These are phyloP conservation scores for Achaetomium macrosporum DNA, from an alignment of 2,329 filamentous ascomycete genomes.

Conservation along the genomic window DNA sequence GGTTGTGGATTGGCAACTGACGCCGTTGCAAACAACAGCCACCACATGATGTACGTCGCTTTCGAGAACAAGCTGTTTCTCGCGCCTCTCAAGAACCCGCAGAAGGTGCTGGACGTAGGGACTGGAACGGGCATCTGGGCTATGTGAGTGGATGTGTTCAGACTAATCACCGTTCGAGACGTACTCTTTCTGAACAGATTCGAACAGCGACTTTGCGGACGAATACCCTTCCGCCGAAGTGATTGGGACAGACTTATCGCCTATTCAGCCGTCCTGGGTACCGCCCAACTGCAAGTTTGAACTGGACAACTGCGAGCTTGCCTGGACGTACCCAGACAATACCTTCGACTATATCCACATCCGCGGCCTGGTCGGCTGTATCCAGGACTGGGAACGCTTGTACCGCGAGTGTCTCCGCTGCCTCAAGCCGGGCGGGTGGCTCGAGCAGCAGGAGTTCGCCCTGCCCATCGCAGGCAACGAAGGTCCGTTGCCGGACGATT, in stretches of 20 bases:
- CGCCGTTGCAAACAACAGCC: background rate
- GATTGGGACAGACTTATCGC: background rate
- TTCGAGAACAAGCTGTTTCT: conserved; percentile 2
- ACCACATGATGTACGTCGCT: conserved; percentile 6
- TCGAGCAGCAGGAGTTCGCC: conserved; percentile 1
- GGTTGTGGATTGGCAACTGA: background rate
- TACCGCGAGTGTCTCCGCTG: background rate
- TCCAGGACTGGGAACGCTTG: background rate
- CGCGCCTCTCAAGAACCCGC: conserved; percentile 3
- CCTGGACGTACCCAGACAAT: background rate
- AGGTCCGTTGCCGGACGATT: background rate
- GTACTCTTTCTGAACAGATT: background rate
- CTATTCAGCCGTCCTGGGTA: background rate
- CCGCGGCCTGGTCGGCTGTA: background rate
- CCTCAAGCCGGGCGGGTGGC: conserved; percentile 6
- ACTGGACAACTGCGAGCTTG: background rate
- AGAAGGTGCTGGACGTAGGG: conserved; percentile 6
- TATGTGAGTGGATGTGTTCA: background rate
- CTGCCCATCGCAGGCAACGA: conserved; percentile 1
- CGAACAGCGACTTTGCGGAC: background rate
- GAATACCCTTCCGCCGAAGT: background rate
- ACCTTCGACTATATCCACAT: conserved; percentile 5
- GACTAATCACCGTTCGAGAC: background rate
- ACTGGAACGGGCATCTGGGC: conserved; percentile 2
- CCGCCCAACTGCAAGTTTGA: conserved; percentile 3